Percentiles rank a stretch among this genome's conserved stretches.
These are phyloP conservation scores for Pseudonectria buxi DNA, from an alignment of 2,329 filamentous ascomycete genomes.

Conservation along the genomic window DNA sequence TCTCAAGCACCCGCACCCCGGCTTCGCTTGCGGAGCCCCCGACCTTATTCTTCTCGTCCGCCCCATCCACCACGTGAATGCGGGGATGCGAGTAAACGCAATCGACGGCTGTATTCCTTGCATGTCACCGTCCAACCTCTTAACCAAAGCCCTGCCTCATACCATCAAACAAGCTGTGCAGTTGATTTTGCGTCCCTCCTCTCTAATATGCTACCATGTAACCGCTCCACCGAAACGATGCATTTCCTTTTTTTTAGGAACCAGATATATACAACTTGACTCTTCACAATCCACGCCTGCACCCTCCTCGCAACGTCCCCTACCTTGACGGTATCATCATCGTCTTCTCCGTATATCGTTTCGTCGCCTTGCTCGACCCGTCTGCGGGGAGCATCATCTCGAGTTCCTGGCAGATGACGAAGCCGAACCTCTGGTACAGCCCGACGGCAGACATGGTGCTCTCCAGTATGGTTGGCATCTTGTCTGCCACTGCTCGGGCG, in stretches of 20 bases:
- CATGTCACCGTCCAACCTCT: too few relatives aligned
- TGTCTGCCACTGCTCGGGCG: slow-evolving; percentile 24
- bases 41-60: too few relatives aligned
- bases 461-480: slow-evolving; percentile 31
- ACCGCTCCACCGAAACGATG: background rate
- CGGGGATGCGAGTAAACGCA: too few relatives aligned
- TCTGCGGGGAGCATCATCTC: slow-evolving; percentile 29
- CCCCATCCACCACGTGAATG: too few relatives aligned
- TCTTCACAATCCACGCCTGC: slow-evolving; percentile 1
- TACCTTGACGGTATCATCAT: slow-evolving; percentile 25
- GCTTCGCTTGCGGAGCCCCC: too few relatives aligned
- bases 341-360: slow-evolving; percentile 27
- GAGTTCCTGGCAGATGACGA: slow-evolving; percentile 24
- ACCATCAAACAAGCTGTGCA: too few relatives aligned
- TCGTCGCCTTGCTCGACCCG: slow-evolving; percentile 22
- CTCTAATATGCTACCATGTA: too few relatives aligned
- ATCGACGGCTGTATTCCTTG: too few relatives aligned
- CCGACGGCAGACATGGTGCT: slow-evolving; percentile 31
- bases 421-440: slow-evolving; percentile 33
- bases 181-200: too few relatives aligned
- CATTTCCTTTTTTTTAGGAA: background rate
- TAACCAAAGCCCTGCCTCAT: too few relatives aligned
- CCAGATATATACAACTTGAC: too few relatives aligned
- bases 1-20: too few relatives aligned
- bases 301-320: background rate